phyloP scores from a whole-genome alignment of 2,329 filamentous ascomycete species.

The Aspergillus sp. region DNA sequence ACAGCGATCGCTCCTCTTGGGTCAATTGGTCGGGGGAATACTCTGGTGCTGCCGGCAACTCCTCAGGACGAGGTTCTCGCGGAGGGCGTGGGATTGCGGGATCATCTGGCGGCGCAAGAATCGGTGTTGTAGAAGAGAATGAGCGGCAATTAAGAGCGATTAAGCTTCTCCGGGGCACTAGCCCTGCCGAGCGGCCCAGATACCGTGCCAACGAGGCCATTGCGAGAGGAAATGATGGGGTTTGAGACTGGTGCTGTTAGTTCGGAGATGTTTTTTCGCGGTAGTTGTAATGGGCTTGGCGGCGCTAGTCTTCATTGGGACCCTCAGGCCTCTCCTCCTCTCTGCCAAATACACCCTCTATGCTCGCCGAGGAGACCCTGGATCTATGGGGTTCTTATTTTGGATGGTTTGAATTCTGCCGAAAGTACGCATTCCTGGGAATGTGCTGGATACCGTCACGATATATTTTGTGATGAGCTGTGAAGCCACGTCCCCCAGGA shows the following conservation, averaged over 20 bases:
- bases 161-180: slow-evolving; percentile 38
- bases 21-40: slow-evolving; percentile 42
- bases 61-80: slow-evolving; percentile 33
- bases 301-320: slow-evolving; percentile 30
- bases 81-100: slow-evolving; percentile 35
- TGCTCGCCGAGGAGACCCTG: background rate
- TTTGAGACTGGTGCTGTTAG: slow-evolving; percentile 28
- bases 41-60: slow-evolving; percentile 37
- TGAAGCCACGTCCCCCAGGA: background rate
- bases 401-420: background rate
- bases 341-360: background rate
- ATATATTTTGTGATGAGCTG: background rate
- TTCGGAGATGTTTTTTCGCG: slow-evolving; percentile 27
- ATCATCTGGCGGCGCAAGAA: slow-evolving; percentile 36
- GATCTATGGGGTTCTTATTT: background rate
- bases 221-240: slow-evolving; percentile 26
- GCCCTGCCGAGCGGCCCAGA: slow-evolving; percentile 42
- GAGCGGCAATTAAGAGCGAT: slow-evolving; percentile 31
- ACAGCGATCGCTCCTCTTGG: slow-evolving; percentile 42
- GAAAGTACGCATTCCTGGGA: background rate
- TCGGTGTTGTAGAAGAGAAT: slow-evolving; percentile 41
- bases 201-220: slow-evolving; percentile 47
- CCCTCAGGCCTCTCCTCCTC: background rate
- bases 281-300: slow-evolving; percentile 22
- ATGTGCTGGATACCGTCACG: background rate